A percentile compares a stretch with the other conserved stretches of the same genome.
Evolutionary conservation across 2,329 filamentous ascomycete species (phyloP).

Genomic region (Clathrospora elynae): DNA sequence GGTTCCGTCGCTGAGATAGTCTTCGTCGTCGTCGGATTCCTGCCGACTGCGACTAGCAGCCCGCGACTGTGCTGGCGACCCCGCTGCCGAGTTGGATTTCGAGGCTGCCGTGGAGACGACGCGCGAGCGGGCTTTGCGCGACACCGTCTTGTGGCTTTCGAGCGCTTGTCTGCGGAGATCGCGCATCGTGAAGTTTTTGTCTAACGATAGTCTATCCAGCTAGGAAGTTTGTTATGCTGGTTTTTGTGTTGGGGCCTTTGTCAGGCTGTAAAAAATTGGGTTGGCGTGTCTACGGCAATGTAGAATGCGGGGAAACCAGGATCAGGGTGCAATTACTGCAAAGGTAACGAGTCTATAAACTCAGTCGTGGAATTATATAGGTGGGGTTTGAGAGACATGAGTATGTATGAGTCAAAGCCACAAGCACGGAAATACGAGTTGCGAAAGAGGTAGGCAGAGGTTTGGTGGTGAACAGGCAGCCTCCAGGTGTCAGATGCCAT

Average conservation of each 20-base stretch:
- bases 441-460: constrained; percentile 11
- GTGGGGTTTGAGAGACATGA: constrained; percentile 43
- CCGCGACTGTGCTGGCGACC: constrained; percentile 63
- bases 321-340: constrained; percentile 38
- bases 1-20: constrained; percentile 65
- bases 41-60: constrained; percentile 60
- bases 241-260: constrained; percentile 13
- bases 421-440: constrained; percentile 13
- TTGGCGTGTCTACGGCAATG: too few relatives aligned
- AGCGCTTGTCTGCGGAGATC: constrained; percentile 70
- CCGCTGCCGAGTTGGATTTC: constrained; percentile 61
- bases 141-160: constrained; percentile 73
- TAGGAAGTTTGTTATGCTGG: constrained; percentile 2
- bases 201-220: not conserved
- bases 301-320: constrained; percentile 32
- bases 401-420: constrained; percentile 33
- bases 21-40: constrained; percentile 68
- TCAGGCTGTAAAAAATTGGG: constrained; percentile 18
- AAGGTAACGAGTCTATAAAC: constrained; percentile 39
- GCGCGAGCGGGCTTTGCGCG: constrained; percentile 67
- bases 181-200: constrained; percentile 56
- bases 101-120: constrained; percentile 63
- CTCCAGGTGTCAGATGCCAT: constrained; percentile 13
- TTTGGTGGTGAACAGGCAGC: constrained; percentile 11
- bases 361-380: constrained; percentile 33